A percentile compares a stretch with the other conserved stretches of the same genome.
Conservation (phyloP, 2,329 filamentous ascomycete species). For the Fusarium sp. region DNA sequence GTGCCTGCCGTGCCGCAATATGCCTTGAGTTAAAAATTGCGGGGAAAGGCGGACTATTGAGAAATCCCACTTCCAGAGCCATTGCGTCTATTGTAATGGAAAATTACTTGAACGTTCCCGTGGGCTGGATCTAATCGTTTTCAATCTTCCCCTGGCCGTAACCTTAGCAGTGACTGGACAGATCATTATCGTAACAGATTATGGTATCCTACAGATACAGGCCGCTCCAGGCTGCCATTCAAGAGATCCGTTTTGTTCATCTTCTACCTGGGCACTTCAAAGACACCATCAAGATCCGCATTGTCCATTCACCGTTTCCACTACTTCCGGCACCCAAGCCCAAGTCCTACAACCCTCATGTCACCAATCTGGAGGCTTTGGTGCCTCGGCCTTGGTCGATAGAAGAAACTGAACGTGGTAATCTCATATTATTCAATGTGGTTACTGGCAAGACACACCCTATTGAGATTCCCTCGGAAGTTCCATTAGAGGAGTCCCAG, state of each 20-base stretch:
- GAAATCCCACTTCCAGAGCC: too few species aligned
- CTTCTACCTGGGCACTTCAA: not conserved
- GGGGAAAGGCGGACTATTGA: too few species aligned
- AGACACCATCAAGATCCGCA: not conserved
- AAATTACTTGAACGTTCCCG: too few species aligned
- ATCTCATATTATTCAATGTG: not conserved
- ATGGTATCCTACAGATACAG: not conserved
- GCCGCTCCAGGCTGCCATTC: not conserved
- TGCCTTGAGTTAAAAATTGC: too few species aligned
- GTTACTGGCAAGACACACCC: not conserved
- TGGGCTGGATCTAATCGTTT: too few species aligned
- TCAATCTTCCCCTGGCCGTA: too few species aligned
- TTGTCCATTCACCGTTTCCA: not conserved
- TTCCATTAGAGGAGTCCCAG: not conserved
- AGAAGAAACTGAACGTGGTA: not conserved
- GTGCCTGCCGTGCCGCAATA: too few species aligned
- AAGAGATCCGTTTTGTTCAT: not conserved
- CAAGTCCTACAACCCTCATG: not conserved
- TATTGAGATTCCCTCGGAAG: not conserved
- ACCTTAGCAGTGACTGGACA: too few species aligned
- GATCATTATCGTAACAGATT: not conserved
- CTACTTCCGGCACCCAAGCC: not conserved
- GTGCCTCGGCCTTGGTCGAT: not conserved
- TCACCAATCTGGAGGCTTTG: not conserved
- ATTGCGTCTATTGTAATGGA: too few species aligned